Percentiles rank a stretch among this genome's conserved stretches.
phyloP scores from a whole-genome alignment of 805 yeast species.

The Ogataea populi-albae region DNA sequence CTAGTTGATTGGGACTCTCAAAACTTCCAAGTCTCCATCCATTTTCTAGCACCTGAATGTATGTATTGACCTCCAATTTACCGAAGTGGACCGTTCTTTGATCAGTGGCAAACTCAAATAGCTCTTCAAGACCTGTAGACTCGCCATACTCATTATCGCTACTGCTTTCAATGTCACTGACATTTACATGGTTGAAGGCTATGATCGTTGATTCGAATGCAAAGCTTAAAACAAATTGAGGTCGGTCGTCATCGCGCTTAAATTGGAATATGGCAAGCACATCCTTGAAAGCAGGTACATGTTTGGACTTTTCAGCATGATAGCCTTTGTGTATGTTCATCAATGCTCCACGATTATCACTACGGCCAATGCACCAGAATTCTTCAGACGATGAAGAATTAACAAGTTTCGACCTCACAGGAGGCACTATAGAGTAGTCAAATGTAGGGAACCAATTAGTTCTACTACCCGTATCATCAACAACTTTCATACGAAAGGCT shows the following conservation, averaged over 20 bases:
- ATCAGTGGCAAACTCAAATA: constrained; percentile 10
- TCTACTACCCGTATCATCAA: constrained; percentile 20
- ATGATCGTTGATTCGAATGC: constrained; percentile 13
- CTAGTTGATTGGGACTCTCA: constrained; percentile 4
- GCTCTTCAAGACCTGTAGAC: constrained; percentile 8
- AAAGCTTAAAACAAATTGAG: constrained; percentile 15
- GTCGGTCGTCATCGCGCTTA: constrained; percentile 7
- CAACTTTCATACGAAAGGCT: constrained; percentile 16
- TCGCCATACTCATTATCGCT: constrained; percentile 5
- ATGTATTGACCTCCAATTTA: constrained; percentile 6
- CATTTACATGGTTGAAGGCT: constrained; percentile 5
- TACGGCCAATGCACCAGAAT: constrained; percentile 31
- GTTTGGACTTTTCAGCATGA: constrained; percentile 20
- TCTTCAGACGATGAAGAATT: constrained; percentile 24
- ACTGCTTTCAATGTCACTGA: constrained; percentile 8
- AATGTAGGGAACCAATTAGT: constrained; percentile 27
- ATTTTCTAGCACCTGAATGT: constrained; percentile 20
- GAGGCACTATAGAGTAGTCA: constrained; percentile 22
- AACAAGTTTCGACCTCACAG: constrained; percentile 16
- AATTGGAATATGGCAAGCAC: constrained; percentile 14
- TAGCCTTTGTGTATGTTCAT: constrained; percentile 26
- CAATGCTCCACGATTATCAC: constrained; percentile 24
- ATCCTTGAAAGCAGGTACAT: constrained; percentile 13
- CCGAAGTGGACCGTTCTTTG: constrained; percentile 17
- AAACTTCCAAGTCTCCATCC: constrained; percentile 25